Conservation (phyloP, 83 land plant genomes). For the Diphasiastrum complanatum region DNA sequence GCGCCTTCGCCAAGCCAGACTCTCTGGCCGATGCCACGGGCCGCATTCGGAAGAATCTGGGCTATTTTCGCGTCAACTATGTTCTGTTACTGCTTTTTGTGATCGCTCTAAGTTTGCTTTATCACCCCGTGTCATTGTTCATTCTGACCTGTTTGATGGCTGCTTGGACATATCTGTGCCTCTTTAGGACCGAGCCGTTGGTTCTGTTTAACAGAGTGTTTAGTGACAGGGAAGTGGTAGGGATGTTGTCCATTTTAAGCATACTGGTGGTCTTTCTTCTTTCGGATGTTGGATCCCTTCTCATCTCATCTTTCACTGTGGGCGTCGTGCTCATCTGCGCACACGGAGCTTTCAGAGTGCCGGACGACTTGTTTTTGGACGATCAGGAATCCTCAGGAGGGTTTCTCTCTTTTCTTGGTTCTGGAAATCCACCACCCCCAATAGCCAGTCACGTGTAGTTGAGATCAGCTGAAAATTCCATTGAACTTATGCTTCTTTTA, state of each 20-base stretch:
- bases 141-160: conserved; percentile 46
- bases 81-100: conserved; percentile 29
- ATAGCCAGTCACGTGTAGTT: too few relatives aligned
- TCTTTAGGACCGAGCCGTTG: conserved; percentile 60
- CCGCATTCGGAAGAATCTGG: conserved; percentile 63
- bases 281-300: conserved; percentile 72
- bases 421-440: conserved; percentile 20
- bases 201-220: conserved; percentile 50
- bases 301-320: conserved; percentile 62
- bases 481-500: too few relatives aligned
- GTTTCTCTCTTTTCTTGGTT: conserved; percentile 57
- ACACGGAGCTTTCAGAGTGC: conserved; percentile 70
- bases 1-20: conserved; percentile 63
- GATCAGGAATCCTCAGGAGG: conserved; percentile 51
- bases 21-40: conserved; percentile 59
- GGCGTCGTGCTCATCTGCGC: conserved; percentile 41
- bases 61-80: conserved; percentile 80
- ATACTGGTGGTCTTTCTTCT: conserved; percentile 52
- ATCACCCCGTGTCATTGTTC: conserved; percentile 59
- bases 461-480: too few relatives aligned
- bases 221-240: conserved; percentile 62
- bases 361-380: conserved; percentile 80
- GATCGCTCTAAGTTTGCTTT: conserved; percentile 52
- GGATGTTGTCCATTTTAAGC: conserved; percentile 32
- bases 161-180: conserved; percentile 67